phyloP scores from a whole-genome alignment of 176 grass and related monocot genomes.

The Puya raimondii region DNA sequence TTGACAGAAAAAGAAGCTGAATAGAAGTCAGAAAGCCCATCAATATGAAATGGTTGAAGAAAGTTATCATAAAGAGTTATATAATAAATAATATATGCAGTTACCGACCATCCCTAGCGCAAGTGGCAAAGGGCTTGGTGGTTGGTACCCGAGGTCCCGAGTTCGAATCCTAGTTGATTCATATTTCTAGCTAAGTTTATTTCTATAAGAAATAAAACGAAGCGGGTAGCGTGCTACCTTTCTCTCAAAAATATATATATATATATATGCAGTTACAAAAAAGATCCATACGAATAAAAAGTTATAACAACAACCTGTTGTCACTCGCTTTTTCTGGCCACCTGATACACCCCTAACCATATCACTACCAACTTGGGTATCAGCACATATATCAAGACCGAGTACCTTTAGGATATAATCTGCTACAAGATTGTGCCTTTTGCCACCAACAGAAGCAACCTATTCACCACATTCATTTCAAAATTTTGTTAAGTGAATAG shows the following conservation, averaged over 20 bases:
- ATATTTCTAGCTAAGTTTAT: no score
- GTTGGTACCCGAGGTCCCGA: no score
- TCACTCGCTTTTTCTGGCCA: constrained; percentile 69
- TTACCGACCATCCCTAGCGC: no score
- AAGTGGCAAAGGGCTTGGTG: no score
- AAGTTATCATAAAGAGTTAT: background rate
- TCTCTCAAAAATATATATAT: no score
- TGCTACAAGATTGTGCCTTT: constrained; percentile 45
- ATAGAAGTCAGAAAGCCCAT: background rate
- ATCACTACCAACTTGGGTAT: constrained; percentile 64
- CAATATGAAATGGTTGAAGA: background rate
- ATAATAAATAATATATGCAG: background rate
- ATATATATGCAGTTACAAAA: background rate
- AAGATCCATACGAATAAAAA: background rate
- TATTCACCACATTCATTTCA: constrained; percentile 13
- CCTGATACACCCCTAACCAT: constrained; percentile 82
- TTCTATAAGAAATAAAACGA: no score
- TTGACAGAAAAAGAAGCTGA: background rate
- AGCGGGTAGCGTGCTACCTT: no score
- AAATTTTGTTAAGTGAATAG: background rate
- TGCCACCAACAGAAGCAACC: constrained; percentile 42
- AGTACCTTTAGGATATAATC: constrained; percentile 62
- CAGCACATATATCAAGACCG: constrained; percentile 60
- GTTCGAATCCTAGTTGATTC: no score
- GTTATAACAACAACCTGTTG: constrained; percentile 35